A percentile compares a stretch with the other conserved stretches of the same genome.
phyloP scores from a whole-genome alignment of 768 basidiomycete genomes.

The Podaxis sp. region DNA sequence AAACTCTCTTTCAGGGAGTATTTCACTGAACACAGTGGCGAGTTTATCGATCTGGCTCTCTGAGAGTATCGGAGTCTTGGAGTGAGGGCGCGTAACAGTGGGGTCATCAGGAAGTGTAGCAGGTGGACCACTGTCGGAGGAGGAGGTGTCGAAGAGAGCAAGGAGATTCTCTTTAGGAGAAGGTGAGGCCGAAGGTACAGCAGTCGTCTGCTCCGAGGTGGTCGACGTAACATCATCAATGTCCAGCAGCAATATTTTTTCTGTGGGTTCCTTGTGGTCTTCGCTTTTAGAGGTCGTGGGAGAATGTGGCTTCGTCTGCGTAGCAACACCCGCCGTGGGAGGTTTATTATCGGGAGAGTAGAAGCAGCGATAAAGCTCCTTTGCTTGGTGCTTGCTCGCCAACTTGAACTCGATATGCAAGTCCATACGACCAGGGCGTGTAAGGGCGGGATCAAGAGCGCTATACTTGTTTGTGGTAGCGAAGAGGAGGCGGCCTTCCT shows the following conservation, averaged over 20 bases:
- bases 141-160: not conserved
- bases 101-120: conserved; percentile 4
- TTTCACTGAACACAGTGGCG: conserved; percentile 52
- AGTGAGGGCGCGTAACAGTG: conserved; percentile 30
- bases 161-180: not conserved
- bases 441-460: conserved; percentile 70
- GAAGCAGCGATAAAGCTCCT: conserved; percentile 65
- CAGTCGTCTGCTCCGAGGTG: not conserved
- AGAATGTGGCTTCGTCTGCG: conserved; percentile 1
- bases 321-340: conserved; percentile 19
- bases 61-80: conserved; percentile 36
- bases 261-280: conserved; percentile 13
- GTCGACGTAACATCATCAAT: not conserved
- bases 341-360: conserved; percentile 46
- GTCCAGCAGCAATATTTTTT: not conserved
- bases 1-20: conserved; percentile 46
- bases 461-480: conserved; percentile 75
- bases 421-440: conserved; percentile 80
- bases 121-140: not conserved
- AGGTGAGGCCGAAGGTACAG: not conserved
- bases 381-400: conserved; percentile 68
- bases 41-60: conserved; percentile 38
- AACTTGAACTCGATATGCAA: conserved; percentile 73
- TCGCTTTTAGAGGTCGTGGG: not conserved
- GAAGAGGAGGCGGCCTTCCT: conserved; percentile 50